Conservation (phyloP, 1,284 basidiomycete species). For the Ustilago lituana region DNA sequence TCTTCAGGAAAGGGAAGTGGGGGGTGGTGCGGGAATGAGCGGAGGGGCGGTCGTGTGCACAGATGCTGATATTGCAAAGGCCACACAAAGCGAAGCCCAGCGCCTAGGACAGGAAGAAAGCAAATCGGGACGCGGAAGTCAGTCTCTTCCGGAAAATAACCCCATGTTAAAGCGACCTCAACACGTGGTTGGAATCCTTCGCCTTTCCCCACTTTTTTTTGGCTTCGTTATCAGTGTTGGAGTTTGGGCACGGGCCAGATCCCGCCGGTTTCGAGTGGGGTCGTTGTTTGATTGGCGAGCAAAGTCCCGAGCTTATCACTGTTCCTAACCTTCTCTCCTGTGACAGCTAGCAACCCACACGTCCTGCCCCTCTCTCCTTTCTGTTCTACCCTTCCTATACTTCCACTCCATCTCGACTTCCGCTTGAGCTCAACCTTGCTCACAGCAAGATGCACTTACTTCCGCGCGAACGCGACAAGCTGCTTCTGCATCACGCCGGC, state of each 20-base stretch:
- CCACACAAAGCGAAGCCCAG: background rate
- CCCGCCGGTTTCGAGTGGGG: too few species aligned
- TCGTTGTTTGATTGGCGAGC: too few species aligned
- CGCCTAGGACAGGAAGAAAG: background rate
- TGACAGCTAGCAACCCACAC: too few species aligned
- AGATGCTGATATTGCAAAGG: too few species aligned
- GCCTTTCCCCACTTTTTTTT: too few species aligned
- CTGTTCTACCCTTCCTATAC: background rate
- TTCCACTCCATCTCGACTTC: background rate
- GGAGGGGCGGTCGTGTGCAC: too few species aligned
- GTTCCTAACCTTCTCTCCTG: too few species aligned
- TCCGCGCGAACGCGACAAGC: conserved; percentile 64
- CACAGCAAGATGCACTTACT: conserved; percentile 59
- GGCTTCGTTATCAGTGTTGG: too few species aligned
- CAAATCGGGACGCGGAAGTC: conserved; percentile 4
- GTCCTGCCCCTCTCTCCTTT: background rate
- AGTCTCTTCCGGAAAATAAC: background rate
- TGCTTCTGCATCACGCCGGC: conserved; percentile 60
- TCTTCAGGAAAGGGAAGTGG: too few species aligned
- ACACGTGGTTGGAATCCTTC: background rate
- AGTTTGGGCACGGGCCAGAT: too few species aligned
- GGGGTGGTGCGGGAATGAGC: too few species aligned
- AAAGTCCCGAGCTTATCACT: too few species aligned
- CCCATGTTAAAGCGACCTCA: conserved; percentile 1
- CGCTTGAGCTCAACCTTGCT: background rate